These are phyloP conservation scores for Anthoceros angustus DNA, from an alignment of 225 moss, liverwort and hornwort species.

Conservation along the genomic window DNA sequence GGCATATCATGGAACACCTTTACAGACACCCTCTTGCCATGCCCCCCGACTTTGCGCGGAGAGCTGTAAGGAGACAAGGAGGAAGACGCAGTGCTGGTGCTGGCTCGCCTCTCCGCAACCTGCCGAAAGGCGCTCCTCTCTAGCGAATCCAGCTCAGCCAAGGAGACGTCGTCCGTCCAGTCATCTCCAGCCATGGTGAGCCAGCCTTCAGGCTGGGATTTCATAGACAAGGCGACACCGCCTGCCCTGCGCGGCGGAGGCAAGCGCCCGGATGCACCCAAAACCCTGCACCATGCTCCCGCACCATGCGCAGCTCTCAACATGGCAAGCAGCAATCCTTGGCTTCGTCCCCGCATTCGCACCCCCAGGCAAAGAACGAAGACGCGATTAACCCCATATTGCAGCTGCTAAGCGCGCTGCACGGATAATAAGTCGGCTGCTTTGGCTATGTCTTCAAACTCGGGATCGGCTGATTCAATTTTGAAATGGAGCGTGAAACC, in stretches of 20 bases:
- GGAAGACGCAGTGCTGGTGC: constrained; percentile 18
- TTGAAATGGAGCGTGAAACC: too few relatives aligned
- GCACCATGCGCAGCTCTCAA: too few relatives aligned
- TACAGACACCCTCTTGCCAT: constrained; percentile 10
- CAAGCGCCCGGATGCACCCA: neutral
- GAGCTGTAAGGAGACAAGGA: constrained; percentile 10
- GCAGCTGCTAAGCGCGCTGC: too few relatives aligned
- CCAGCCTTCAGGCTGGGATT: neutral
- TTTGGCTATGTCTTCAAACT: too few relatives aligned
- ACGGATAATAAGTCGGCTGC: too few relatives aligned
- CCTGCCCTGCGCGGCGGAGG: neutral
- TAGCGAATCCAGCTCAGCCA: constrained; percentile 68
- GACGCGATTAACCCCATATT: too few relatives aligned
- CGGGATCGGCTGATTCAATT: too few relatives aligned
- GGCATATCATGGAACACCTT: constrained; percentile 6
- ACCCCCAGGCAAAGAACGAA: too few relatives aligned
- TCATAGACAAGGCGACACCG: neutral
- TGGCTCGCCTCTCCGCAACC: constrained; percentile 50
- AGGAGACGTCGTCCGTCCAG: constrained; percentile 41
- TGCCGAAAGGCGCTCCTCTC: constrained; percentile 61
- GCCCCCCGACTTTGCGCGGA: constrained; percentile 9
- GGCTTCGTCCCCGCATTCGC: too few relatives aligned
- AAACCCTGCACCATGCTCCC: too few relatives aligned
- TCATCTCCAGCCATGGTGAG: constrained; percentile 23
- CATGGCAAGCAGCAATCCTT: too few relatives aligned